Percentiles rank a stretch among this genome's conserved stretches.
Conservation (phyloP, 1,284 basidiomycete genomes). For the Irpex sp. region DNA sequence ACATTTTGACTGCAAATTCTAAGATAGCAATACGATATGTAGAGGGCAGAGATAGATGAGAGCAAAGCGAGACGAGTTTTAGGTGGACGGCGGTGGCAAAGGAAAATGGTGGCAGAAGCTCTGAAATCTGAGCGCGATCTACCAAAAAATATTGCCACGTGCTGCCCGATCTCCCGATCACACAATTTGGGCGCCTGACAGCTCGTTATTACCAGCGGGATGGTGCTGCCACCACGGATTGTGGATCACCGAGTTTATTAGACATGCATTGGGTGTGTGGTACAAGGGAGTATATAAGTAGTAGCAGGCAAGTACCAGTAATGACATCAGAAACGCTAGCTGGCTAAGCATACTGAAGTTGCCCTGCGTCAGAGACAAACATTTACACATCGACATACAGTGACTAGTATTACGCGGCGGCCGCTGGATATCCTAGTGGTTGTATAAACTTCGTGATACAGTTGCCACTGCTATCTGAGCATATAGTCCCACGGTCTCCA, state of each 20-base stretch:
- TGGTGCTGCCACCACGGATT: too few species aligned
- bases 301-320: too few species aligned
- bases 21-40: not conserved
- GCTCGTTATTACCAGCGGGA: too few species aligned
- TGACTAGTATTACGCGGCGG: too few species aligned
- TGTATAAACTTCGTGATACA: not conserved
- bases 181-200: not conserved
- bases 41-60: not conserved
- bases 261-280: too few species aligned
- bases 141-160: not conserved
- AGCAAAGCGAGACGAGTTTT: not conserved
- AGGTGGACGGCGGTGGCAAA: not conserved
- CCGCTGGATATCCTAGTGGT: too few species aligned
- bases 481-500: not conserved
- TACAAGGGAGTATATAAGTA: too few species aligned
- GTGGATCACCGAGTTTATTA: too few species aligned
- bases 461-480: not conserved
- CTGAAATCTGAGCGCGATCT: not conserved
- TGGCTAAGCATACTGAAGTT: too few species aligned
- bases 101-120: not conserved
- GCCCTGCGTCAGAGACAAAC: too few species aligned
- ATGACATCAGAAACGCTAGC: too few species aligned
- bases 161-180: not conserved
- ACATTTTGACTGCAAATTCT: conserved; percentile 29
- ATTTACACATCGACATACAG: too few species aligned